Percentiles rank a stretch among this genome's conserved stretches.
These are phyloP conservation scores for Cylindrodendrum hubeiense DNA, from an alignment of 2,329 filamentous ascomycete species.

Conservation along the genomic window DNA sequence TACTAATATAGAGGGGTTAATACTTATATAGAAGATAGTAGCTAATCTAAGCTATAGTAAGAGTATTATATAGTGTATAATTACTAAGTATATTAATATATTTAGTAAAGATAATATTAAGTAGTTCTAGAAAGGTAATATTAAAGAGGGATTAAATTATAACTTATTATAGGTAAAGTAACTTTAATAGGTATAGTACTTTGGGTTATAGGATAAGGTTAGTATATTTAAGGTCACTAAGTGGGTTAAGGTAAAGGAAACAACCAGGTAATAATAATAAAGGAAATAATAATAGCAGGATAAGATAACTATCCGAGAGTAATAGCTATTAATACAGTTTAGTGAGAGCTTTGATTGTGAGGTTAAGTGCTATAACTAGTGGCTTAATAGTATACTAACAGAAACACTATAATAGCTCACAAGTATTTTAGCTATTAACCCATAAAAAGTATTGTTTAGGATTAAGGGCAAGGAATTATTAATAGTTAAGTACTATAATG, in stretches of 20 bases:
- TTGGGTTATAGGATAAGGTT: background rate
- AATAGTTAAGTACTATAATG: slow-evolving; percentile 11
- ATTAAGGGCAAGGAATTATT: slow-evolving; percentile 15
- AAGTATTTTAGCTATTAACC: background rate
- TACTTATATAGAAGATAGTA: background rate
- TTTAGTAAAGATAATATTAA: background rate
- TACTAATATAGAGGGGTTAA: background rate
- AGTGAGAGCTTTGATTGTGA: slow-evolving; percentile 11
- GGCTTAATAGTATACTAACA: background rate
- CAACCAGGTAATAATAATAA: no score
- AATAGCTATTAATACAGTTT: no score
- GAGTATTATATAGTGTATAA: background rate
- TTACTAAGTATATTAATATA: background rate
- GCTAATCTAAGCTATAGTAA: background rate
- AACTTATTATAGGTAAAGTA: background rate
- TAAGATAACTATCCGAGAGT: no score
- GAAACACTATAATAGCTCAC: background rate
- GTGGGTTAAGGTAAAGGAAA: background rate
- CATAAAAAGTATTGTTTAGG: no score
- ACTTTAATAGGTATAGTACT: background rate
- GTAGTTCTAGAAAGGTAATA: background rate
- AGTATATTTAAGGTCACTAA: background rate
- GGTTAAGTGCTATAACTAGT: slow-evolving; percentile 9
- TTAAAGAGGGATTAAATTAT: background rate
- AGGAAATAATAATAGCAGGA: no score